Evolutionary conservation across 306 rosid species (phyloP).

Genomic region (Sechiopsis laciniata): DNA sequence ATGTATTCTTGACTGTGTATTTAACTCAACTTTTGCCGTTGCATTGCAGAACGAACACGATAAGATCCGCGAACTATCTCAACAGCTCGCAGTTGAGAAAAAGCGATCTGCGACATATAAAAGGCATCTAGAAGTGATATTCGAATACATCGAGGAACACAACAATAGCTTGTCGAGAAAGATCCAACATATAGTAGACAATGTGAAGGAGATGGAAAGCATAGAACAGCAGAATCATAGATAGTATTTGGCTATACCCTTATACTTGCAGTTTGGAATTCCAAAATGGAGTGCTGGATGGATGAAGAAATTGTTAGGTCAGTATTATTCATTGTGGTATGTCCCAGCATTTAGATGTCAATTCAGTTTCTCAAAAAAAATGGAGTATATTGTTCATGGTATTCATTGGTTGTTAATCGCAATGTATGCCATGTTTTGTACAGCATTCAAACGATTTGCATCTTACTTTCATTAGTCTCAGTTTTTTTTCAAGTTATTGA

Average conservation of each 20-base stretch:
- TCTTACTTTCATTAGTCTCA: no score
- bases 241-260: conserved; percentile 33
- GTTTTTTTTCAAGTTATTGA: no score
- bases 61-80: conserved; percentile 78
- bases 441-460: no score
- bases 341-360: no score
- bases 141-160: conserved; percentile 87
- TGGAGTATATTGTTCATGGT: no score
- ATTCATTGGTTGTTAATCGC: no score
- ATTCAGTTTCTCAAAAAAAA: no score
- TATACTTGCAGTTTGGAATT: background rate
- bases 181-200: conserved; percentile 79
- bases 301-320: no score
- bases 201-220: conserved; percentile 72
- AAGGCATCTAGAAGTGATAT: conserved; percentile 85
- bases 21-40: background rate
- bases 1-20: background rate
- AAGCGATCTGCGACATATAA: conserved; percentile 80
- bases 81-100: conserved; percentile 77
- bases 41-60: conserved; percentile 69
- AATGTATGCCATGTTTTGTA: no score
- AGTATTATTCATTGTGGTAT: no score
- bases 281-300: background rate
- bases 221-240: conserved; percentile 49
- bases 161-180: conserved; percentile 74